Conservation (phyloP, 148 eudicot species). For the Rhododendron molle region DNA sequence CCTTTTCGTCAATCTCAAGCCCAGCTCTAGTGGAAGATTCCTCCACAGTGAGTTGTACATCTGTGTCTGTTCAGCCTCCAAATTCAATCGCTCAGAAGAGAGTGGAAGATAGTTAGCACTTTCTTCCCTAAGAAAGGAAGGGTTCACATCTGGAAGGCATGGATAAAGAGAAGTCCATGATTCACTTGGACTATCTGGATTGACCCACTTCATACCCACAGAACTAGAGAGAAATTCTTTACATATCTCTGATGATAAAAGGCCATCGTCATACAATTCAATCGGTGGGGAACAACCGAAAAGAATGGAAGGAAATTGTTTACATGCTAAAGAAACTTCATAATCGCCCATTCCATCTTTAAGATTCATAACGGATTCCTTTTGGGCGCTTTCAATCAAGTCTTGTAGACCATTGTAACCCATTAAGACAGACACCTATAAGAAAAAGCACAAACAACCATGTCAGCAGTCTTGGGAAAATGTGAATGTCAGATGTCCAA, state of each 20-base stretch:
- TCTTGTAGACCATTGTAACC: slow-evolving; percentile 49
- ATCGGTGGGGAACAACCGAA: slow-evolving; percentile 56
- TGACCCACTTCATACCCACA: slow-evolving; percentile 36
- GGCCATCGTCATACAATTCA: slow-evolving; percentile 54
- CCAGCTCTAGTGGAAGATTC: slow-evolving; percentile 28
- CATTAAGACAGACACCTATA: slow-evolving; percentile 58
- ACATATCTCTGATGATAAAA: slow-evolving; percentile 31
- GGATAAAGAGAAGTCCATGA: slow-evolving; percentile 29
- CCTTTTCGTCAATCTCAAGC: slow-evolving; percentile 19
- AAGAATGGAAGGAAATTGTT: slow-evolving; percentile 71
- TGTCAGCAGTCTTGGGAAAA: slow-evolving; percentile 2
- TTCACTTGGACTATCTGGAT: slow-evolving; percentile 39
- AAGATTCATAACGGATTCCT: slow-evolving; percentile 20
- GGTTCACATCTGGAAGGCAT: slow-evolving; percentile 14
- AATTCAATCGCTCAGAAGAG: slow-evolving; percentile 19
- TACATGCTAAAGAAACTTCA: slow-evolving; percentile 52
- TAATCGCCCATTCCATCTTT: slow-evolving; percentile 27
- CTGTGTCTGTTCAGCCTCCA: slow-evolving; percentile 25
- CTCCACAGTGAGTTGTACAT: slow-evolving; percentile 14
- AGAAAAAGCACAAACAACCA: slow-evolving; percentile 14
- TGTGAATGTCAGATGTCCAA: not conserved
- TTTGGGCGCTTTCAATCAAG: slow-evolving; percentile 30
- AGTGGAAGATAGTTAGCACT: slow-evolving; percentile 19
- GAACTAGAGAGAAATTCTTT: slow-evolving; percentile 39
- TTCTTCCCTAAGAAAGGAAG: slow-evolving; percentile 28